phyloP scores from a whole-genome alignment of 306 rosid genomes.

The Trifolium fragiferum region DNA sequence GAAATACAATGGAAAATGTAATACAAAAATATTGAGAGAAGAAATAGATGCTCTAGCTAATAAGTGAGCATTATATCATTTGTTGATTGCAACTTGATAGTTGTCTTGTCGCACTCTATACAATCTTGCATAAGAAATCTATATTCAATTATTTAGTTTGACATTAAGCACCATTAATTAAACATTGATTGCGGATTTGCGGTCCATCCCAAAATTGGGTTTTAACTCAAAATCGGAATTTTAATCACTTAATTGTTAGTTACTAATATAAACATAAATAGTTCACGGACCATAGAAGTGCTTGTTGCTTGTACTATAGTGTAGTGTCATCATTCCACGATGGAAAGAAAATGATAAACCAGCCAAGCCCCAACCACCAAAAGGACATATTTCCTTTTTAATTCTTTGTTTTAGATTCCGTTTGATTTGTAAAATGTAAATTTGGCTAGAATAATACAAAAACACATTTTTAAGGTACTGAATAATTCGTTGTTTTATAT shows the following conservation, averaged over 20 bases:
- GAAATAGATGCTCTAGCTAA: too few relatives aligned
- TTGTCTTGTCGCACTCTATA: too few relatives aligned
- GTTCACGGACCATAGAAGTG: slow-evolving; percentile 1
- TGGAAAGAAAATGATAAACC: neutral
- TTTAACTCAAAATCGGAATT: neutral
- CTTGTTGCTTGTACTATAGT: neutral
- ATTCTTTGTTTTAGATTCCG: too few relatives aligned
- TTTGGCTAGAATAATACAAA: too few relatives aligned
- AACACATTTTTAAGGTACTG: too few relatives aligned
- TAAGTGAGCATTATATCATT: too few relatives aligned
- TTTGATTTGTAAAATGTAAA: too few relatives aligned
- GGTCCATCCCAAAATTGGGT: neutral
- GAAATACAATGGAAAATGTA: too few relatives aligned
- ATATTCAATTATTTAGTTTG: neutral
- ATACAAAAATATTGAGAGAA: too few relatives aligned
- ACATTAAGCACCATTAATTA: neutral
- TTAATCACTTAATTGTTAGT: neutral
- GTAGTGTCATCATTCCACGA: neutral
- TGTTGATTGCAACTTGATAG: too few relatives aligned
- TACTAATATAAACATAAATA: neutral
- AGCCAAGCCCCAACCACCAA: slow-evolving; percentile 2
- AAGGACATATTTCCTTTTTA: neutral
- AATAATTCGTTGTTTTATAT: too few relatives aligned
- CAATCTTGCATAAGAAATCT: neutral
- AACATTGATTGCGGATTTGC: too few relatives aligned